Conservation (phyloP, 73 alveolate genomes). For the Effrenium voratum region DNA sequence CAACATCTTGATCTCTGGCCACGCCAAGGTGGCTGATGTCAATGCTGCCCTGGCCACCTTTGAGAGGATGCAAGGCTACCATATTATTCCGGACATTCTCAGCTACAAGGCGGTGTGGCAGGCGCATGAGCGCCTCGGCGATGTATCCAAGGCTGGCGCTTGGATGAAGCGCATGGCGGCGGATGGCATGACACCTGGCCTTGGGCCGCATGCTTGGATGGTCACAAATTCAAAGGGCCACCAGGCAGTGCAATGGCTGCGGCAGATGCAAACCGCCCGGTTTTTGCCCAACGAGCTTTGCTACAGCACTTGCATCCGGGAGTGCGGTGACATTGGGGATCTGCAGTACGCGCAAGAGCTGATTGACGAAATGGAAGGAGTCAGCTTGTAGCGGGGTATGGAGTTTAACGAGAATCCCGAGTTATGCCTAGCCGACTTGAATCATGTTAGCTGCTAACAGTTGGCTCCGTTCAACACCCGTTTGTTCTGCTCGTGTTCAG, state of each 20-base stretch:
- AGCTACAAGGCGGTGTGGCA: conserved; percentile 48
- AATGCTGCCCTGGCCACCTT: not conserved
- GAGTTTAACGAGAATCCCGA: not conserved
- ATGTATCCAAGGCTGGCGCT: not conserved
- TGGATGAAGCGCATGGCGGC: conserved; percentile 10
- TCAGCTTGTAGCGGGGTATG: not conserved
- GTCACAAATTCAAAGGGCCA: conserved; percentile 13
- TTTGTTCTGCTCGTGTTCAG: not conserved
- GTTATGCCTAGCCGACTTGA: not conserved
- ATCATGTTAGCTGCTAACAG: no score
- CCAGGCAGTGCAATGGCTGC: not conserved
- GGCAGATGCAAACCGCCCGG: conserved; percentile 5
- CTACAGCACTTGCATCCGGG: conserved; percentile 27
- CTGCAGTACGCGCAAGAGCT: not conserved
- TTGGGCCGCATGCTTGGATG: conserved; percentile 45
- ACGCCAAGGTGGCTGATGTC: not conserved
- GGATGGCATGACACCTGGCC: not conserved
- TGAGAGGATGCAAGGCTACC: not conserved
- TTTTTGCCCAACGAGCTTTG: conserved; percentile 11
- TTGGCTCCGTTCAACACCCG: no score
- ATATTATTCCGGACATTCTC: not conserved
- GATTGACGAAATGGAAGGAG: not conserved
- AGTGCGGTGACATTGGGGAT: not conserved
- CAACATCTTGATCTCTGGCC: conserved; percentile 6
- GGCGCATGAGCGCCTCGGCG: not conserved